These are phyloP conservation scores for Oryza meridionalis DNA, from an alignment of 176 grass and related monocot species.

Conservation along the genomic window DNA sequence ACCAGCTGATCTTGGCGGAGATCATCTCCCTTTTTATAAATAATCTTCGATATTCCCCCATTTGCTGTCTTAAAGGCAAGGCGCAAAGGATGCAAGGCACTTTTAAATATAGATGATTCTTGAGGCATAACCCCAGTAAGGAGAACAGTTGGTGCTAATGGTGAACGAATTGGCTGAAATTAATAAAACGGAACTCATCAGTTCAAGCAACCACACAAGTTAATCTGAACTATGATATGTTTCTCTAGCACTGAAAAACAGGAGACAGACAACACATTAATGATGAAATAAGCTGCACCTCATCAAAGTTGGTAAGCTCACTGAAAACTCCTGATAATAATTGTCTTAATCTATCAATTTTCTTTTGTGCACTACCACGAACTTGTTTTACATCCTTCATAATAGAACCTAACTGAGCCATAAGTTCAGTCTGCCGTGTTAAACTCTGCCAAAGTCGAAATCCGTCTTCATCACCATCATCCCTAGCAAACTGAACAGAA, in stretches of 20 bases:
- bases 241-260: slow-evolving; percentile 29
- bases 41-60: slow-evolving; percentile 72
- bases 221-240: slow-evolving; percentile 6
- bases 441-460: slow-evolving; percentile 94
- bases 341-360: slow-evolving; percentile 84
- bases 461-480: slow-evolving; percentile 83
- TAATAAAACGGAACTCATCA: slow-evolving; percentile 23
- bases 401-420: slow-evolving; percentile 84
- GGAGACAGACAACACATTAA: background rate
- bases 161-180: slow-evolving; percentile 93
- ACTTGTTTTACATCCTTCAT: slow-evolving; percentile 90
- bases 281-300: slow-evolving; percentile 48
- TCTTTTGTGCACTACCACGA: slow-evolving; percentile 79
- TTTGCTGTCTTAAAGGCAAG: slow-evolving; percentile 83
- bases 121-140: slow-evolving; percentile 78
- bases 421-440: slow-evolving; percentile 73
- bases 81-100: slow-evolving; percentile 77
- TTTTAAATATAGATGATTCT: slow-evolving; percentile 92
- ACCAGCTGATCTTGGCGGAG: slow-evolving; percentile 98
- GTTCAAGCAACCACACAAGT: slow-evolving; percentile 24
- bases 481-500: slow-evolving; percentile 59
- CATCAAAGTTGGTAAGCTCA: slow-evolving; percentile 93
- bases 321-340: slow-evolving; percentile 77
- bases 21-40: slow-evolving; percentile 96
- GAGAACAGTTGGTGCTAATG: slow-evolving; percentile 63